These are phyloP conservation scores for Fremontodendron californicum DNA, from an alignment of 345 rosid species.

Conservation along the genomic window DNA sequence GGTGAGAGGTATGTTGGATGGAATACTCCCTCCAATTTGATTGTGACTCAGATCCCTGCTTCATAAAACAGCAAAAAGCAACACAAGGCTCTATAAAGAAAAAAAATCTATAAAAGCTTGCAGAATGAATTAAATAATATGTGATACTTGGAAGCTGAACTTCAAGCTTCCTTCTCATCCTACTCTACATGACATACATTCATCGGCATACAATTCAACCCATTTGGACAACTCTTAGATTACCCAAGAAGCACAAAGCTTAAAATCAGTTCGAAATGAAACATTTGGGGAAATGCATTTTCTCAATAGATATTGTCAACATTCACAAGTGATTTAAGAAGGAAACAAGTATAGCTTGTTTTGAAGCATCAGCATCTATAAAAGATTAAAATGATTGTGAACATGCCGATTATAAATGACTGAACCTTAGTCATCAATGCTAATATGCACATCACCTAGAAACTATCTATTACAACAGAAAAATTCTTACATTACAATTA, in stretches of 20 bases:
- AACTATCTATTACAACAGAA: conserved; percentile 10
- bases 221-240: neutral
- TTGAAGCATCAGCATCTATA: neutral
- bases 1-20: conserved; percentile 61
- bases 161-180: neutral
- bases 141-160: neutral
- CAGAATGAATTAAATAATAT: neutral
- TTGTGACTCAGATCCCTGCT: conserved; percentile 86
- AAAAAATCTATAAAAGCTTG: neutral
- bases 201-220: neutral
- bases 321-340: neutral
- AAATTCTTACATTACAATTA: conserved; percentile 64
- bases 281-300: neutral
- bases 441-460: neutral
- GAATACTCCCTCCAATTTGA: conserved; percentile 78
- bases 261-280: neutral
- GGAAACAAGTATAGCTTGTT: neutral
- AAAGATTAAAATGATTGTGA: neutral
- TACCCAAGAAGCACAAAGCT: neutral
- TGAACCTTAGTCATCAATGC: neutral
- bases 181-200: neutral
- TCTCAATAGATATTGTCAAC: neutral
- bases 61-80: conserved; percentile 19
- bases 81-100: neutral
- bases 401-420: too few relatives aligned